These are phyloP conservation scores for Eudorina sp. DNA, from an alignment of 139 green algal species.

Conservation along the genomic window DNA sequence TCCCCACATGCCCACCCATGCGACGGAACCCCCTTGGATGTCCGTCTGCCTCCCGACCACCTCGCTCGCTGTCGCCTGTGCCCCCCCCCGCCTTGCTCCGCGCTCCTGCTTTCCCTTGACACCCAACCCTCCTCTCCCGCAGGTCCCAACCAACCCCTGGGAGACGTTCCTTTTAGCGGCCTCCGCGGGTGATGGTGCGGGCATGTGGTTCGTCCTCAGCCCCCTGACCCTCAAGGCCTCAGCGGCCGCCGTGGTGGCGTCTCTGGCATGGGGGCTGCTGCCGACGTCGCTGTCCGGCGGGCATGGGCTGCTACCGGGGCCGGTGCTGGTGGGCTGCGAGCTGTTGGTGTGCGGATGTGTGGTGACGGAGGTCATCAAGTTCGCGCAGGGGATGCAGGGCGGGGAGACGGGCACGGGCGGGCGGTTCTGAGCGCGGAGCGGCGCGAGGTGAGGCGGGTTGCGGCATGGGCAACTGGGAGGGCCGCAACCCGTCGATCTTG, in stretches of 20 bases:
- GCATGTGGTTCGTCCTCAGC: conserved; percentile 60
- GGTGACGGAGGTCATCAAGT: conserved; percentile 47
- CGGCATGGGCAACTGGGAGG: no score
- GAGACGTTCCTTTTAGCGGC: conserved; percentile 70
- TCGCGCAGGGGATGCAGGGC: conserved; percentile 47
- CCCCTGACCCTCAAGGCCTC: conserved; percentile 39
- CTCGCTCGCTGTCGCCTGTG: no score
- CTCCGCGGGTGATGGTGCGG: conserved; percentile 65
- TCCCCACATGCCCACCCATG: no score
- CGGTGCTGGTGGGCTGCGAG: not conserved
- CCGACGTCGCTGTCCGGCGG: conserved; percentile 40
- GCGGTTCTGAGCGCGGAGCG: conserved; percentile 50
- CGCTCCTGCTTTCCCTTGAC: no score
- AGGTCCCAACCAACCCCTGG: conserved; percentile 64
- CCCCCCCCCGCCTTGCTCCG: no score
- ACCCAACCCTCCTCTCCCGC: not conserved
- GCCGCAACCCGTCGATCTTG: no score
- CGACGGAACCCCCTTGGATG: no score
- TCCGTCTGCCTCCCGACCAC: no score
- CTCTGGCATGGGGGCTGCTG: conserved; percentile 43
- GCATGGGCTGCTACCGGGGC: conserved; percentile 35
- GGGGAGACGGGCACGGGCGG: conserved; percentile 51
- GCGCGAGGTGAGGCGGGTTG: no score
- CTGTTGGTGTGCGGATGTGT: not conserved
- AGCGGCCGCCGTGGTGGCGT: conserved; percentile 37